phyloP scores from a whole-genome alignment of 306 rosid species.

The Vigna trinervia region DNA sequence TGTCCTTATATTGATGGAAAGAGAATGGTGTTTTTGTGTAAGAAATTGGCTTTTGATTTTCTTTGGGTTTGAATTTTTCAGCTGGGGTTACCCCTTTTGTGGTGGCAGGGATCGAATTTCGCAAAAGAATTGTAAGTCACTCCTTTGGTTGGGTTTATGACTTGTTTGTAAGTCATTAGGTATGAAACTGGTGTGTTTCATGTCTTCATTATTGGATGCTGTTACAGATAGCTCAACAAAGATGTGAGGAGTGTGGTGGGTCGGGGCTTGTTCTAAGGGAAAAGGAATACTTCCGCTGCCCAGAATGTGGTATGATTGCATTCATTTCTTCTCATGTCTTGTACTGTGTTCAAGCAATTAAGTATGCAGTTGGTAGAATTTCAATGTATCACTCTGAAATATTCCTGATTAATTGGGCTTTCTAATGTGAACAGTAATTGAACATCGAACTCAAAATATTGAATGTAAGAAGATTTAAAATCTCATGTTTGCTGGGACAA shows the following conservation, averaged over 20 bases:
- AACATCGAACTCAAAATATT: not conserved
- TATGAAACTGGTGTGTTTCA: not conserved
- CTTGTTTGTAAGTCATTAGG: not conserved
- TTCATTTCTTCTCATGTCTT: not conserved
- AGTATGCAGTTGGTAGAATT: slow-evolving; percentile 6
- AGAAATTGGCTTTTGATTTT: slow-evolving; percentile 9
- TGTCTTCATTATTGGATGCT: not conserved
- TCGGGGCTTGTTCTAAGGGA: slow-evolving; percentile 80
- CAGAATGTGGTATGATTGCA: slow-evolving; percentile 71
- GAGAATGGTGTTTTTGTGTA: slow-evolving; percentile 4
- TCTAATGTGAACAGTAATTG: not conserved
- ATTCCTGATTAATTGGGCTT: not conserved
- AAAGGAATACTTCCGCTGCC: slow-evolving; percentile 69
- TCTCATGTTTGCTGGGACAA: not conserved
- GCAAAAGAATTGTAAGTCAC: slow-evolving; percentile 84
- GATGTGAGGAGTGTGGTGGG: slow-evolving; percentile 81
- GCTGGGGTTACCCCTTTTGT: slow-evolving; percentile 89
- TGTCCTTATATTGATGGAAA: not conserved
- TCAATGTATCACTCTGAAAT: not conserved
- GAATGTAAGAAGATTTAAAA: not conserved
- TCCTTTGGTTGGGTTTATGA: not conserved
- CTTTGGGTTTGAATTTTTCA: slow-evolving; percentile 45
- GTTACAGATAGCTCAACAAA: slow-evolving; percentile 71
- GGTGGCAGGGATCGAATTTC: slow-evolving; percentile 92
- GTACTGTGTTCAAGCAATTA: slow-evolving; percentile 1